These are phyloP conservation scores for Lecanosticta acicola DNA, from an alignment of 2,329 filamentous ascomycete species.

Conservation along the genomic window DNA sequence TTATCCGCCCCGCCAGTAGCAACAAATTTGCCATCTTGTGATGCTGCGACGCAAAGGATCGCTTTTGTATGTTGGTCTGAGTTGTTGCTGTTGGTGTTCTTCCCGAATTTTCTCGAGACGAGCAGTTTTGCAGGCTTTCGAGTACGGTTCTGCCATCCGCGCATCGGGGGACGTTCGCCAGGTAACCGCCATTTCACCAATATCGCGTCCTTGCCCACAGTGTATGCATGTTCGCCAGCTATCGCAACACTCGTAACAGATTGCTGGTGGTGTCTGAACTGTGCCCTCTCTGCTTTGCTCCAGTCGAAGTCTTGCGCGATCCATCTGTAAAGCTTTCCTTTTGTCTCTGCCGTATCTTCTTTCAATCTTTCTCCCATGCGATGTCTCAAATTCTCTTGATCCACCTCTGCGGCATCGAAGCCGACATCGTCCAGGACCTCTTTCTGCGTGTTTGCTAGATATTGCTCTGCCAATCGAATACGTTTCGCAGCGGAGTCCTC, in stretches of 20 bases:
- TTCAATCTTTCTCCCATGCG: conserved; percentile 63
- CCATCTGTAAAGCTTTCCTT: conserved; percentile 80
- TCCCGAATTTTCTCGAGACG: conserved; percentile 58
- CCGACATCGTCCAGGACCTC: conserved; percentile 69
- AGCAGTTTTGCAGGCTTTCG: conserved; percentile 53
- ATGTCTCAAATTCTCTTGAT: conserved; percentile 77
- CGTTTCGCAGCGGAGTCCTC: conserved; percentile 89
- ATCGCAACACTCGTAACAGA: conserved; percentile 74
- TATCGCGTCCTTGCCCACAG: conserved; percentile 75
- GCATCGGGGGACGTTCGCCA: conserved; percentile 32
- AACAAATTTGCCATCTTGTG: conserved; percentile 81
- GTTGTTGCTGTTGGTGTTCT: conserved; percentile 56
- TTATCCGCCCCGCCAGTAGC: conserved; percentile 84
- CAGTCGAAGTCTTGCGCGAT: conserved; percentile 71
- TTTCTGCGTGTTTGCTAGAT: conserved; percentile 81
- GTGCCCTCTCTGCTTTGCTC: conserved; percentile 58
- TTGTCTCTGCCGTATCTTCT: conserved; percentile 86
- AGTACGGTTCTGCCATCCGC: conserved; percentile 22
- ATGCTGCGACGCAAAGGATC: conserved; percentile 81
- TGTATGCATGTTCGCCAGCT: conserved; percentile 77
- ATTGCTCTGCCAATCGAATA: conserved; percentile 80
- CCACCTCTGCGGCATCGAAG: conserved; percentile 91
- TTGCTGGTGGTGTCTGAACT: conserved; percentile 73
- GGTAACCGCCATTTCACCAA: conserved; percentile 88
- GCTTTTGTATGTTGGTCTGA: conserved; percentile 67